phyloP scores from a whole-genome alignment of 2,329 filamentous ascomycete species.

The Fusarium ambrosium region DNA sequence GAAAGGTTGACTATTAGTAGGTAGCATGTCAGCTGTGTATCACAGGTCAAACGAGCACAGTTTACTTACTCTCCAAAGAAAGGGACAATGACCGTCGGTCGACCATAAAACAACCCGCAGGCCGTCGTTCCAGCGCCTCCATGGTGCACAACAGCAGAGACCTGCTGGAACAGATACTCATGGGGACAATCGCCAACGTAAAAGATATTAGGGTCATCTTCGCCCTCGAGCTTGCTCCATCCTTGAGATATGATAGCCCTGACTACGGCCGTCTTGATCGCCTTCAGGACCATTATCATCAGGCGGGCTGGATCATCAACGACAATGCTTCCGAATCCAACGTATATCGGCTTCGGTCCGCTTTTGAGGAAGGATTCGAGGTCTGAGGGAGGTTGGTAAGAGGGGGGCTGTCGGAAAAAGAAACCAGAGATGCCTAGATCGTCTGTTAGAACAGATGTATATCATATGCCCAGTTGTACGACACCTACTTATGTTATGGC shows the following conservation, averaged over 20 bases:
- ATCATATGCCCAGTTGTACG: no score
- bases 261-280: constrained; percentile 71
- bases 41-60: neutral
- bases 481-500: constrained; percentile 43
- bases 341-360: constrained; percentile 75
- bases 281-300: constrained; percentile 75
- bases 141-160: constrained; percentile 86
- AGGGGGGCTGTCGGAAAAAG: neutral
- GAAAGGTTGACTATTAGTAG: constrained; percentile 3
- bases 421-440: neutral
- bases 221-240: constrained; percentile 76
- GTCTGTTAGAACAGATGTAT: no score
- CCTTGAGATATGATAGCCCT: constrained; percentile 78
- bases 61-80: constrained; percentile 77
- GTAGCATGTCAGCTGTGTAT: neutral
- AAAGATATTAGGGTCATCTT: constrained; percentile 65
- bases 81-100: constrained; percentile 83
- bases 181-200: constrained; percentile 80
- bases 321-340: constrained; percentile 81
- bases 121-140: constrained; percentile 89
- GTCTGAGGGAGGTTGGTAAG: constrained; percentile 66
- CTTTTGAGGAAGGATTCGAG: constrained; percentile 67
- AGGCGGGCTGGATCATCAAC: constrained; percentile 76
- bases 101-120: constrained; percentile 80
- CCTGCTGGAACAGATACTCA: constrained; percentile 86